Base-by-base conservation (phyloP, 139 green algal genomes). In the Closterium sp. region DNA sequence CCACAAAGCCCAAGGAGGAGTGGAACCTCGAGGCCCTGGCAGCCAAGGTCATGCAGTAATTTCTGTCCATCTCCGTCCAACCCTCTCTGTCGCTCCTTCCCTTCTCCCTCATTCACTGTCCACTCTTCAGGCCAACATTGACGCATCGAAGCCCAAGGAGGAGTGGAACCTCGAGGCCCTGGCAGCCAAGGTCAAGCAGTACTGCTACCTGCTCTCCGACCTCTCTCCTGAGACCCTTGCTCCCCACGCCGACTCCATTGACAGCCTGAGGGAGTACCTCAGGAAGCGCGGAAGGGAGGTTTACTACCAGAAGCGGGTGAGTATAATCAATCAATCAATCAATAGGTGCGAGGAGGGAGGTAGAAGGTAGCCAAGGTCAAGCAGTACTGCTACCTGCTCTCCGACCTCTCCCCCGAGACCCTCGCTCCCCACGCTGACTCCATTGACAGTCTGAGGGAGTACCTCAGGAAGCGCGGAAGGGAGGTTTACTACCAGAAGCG, bases 21-120 rank as follows among this genome's bases (percentile, higher is more conserved):
- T 99, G 98, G 98, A 90, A 93, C 10, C 91, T 99, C 86, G 97
- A 98, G 70, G 88, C 93, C 11, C 95, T 99, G 34, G 97, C 96
- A 10, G 95, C 86, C 88, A 99, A 99, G 95, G 96, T 99, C 94
- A 95, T 96, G 88, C 98, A 99, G 96, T 94, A 94, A n/a, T n/a
- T n/a, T n/a, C 90, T 94, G 32, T 30, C 62, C 62, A 11, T 9
- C 88, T 99, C 99, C 95, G 99, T 98, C 22, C 19, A 19, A 4
- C 28, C 17, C 17, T 28, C 27, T 86, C 79, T 30, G 17, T 86
- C 17, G 9, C 9, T 86, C 79, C 27, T 10, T 9, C 27, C n/a
- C 9, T n/a, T 28, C 85, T 32, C n/a, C 27, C n/a, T 87, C n/a
- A 2, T 29, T 87, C n/a, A 4, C 10, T n/a, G n/a, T 87, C 17